Evolutionary conservation across 257 asterid genomes (phyloP).

Genomic region (Ajuga chamaepitys): DNA sequence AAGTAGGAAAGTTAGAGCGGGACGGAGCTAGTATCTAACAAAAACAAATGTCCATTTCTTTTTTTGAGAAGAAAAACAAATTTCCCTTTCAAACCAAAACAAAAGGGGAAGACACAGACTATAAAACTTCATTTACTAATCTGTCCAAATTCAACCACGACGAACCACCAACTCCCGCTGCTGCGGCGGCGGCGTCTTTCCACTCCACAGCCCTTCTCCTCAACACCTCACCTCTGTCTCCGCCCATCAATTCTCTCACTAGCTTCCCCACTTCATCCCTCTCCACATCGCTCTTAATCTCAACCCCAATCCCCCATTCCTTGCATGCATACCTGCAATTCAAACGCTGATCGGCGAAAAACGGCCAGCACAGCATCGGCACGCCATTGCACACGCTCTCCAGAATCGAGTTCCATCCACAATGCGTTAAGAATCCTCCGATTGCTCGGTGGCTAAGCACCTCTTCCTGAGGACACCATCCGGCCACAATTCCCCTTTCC

Average conservation of each 20-base stretch:
- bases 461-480: slow-evolving; percentile 10
- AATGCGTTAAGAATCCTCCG: slow-evolving; percentile 12
- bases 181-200: slow-evolving; percentile 1
- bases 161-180: neutral
- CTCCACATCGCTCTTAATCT: slow-evolving; percentile 11
- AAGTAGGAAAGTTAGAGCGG: too few species aligned
- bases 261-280: slow-evolving; percentile 23
- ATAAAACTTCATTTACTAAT: neutral
- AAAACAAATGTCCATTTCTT: too few species aligned
- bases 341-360: neutral
- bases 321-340: slow-evolving; percentile 9
- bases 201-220: slow-evolving; percentile 15
- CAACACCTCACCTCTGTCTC: slow-evolving; percentile 24
- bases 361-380: slow-evolving; percentile 13
- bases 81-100: too few species aligned
- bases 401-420: slow-evolving; percentile 15
- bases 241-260: slow-evolving; percentile 22
- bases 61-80: too few species aligned
- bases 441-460: slow-evolving; percentile 3
- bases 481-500: slow-evolving; percentile 5
- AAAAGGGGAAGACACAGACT: neutral
- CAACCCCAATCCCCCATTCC: slow-evolving; percentile 16
- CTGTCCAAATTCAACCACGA: slow-evolving; percentile 8
- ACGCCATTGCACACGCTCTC: neutral
- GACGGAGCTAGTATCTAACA: too few species aligned